Evolutionary conservation across 352 stramenopile species (phyloP).

Genomic region (Thraustochytrium striatum): DNA sequence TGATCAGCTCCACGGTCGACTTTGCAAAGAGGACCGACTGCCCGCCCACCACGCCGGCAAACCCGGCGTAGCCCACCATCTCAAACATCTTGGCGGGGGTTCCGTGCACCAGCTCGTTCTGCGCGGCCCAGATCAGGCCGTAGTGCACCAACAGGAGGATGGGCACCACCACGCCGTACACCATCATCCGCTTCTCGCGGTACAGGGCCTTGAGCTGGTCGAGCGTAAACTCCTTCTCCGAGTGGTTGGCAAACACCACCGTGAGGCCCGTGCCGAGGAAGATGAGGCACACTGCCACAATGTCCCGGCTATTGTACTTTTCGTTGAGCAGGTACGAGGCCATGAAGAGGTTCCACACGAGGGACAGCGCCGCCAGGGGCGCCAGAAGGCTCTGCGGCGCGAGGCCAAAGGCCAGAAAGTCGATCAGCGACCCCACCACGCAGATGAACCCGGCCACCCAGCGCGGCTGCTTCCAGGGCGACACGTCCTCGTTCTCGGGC

Average conservation of each 20-base stretch:
- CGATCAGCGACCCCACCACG: constrained; percentile 73
- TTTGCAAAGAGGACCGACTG: constrained; percentile 81
- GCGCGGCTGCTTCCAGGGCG: constrained; percentile 63
- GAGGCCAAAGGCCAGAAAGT: constrained; percentile 85
- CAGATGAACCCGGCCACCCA: constrained; percentile 78
- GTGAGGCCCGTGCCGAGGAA: constrained; percentile 78
- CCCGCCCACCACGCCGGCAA: constrained; percentile 78
- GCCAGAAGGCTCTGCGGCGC: constrained; percentile 79
- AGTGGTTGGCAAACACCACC: constrained; percentile 77
- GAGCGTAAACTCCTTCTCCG: constrained; percentile 47
- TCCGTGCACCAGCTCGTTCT: no score
- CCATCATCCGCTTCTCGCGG: constrained; percentile 73
- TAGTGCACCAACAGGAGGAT: constrained; percentile 62
- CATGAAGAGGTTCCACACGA: constrained; percentile 86
- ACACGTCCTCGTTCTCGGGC: constrained; percentile 34
- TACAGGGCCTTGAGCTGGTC: constrained; percentile 65
- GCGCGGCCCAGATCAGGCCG: constrained; percentile 51
- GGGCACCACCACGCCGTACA: constrained; percentile 39
- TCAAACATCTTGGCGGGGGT: constrained; percentile 67
- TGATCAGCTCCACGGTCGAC: constrained; percentile 77
- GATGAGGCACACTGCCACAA: constrained; percentile 76
- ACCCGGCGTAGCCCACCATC: constrained; percentile 65
- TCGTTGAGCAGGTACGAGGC: constrained; percentile 80
- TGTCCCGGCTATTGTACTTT: constrained; percentile 70
- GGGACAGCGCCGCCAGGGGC: constrained; percentile 73